Evolutionary conservation across 2,329 filamentous ascomycete species (phyloP), one percentile per base, ranked within the genome.

Genomic region (Talaromyces sp.): DNA sequence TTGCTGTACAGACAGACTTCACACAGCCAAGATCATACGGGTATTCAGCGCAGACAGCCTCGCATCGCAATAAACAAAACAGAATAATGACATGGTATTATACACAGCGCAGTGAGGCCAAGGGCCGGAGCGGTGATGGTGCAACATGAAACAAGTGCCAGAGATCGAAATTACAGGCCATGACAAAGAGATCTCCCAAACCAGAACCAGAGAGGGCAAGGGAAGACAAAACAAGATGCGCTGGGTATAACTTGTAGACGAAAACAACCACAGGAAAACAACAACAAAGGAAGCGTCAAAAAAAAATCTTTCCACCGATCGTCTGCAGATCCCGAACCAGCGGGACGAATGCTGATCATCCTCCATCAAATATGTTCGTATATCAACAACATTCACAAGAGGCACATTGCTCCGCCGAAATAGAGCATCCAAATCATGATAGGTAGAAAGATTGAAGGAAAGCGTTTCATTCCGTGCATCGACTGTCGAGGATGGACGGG

Each of bases 171-270:
- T 62, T 54, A 56, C 43, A 55, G 54, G 54, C 49, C 57, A 48
- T 41, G 22, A 51, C 11, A 6, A 35, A 36, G 8, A 24, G 16
- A 39, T 27, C 5, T 9, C 24, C 24, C 11, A 22, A 43, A 35
- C 41, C 52, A 37, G 35, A 46, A 46, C 51, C 46, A 45, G 36
- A 43, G 20, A 36, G 30, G 43, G 56, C 47, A 44, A 42, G 37
- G 49, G 44, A 39, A 54, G 33, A 46, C 33, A 47, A 35, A 58
- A 35, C 45, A 61, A 40, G 36, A 54, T 57, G 58, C 60, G 57
- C 52, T 61, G 61, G 61, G 61, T 65, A 64, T 64, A 64, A 62
- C 51, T 55, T 57, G 52, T 49, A 53, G 54, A 57, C 29, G 46
- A 57, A 20, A 49, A 44, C 20, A 52, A 39, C 50, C 48, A 22